Evolutionary conservation across 2,329 filamentous ascomycete genomes (phyloP).

Genomic region (Fusarium humuli): DNA sequence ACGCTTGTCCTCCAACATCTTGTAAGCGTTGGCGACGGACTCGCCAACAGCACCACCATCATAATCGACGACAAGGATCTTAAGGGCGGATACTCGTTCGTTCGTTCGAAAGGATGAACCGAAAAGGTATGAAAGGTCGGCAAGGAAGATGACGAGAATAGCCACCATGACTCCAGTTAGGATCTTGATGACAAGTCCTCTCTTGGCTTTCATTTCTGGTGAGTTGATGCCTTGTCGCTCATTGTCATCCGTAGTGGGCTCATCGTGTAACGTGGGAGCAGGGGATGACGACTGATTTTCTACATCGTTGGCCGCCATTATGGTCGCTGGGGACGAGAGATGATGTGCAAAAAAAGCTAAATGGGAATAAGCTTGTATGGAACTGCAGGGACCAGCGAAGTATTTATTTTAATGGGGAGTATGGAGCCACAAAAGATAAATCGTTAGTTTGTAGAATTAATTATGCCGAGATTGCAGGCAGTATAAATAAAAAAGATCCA

Average conservation of each 20-base stretch:
- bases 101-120: conserved; percentile 47
- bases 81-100: conserved; percentile 41
- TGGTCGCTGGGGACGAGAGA: neutral
- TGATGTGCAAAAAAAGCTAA: neutral
- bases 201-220: conserved; percentile 23
- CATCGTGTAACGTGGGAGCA: conserved; percentile 31
- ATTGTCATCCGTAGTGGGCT: conserved; percentile 1
- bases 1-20: conserved; percentile 43
- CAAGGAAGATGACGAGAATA: conserved; percentile 40
- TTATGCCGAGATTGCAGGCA: neutral
- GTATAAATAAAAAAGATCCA: conserved; percentile 19
- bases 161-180: conserved; percentile 31
- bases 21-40: conserved; percentile 50
- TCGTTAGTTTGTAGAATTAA: neutral
- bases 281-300: conserved; percentile 25
- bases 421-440: neutral
- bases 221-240: conserved; percentile 23
- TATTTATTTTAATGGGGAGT: neutral
- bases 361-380: neutral
- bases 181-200: conserved; percentile 16
- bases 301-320: conserved; percentile 12
- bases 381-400: neutral
- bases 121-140: conserved; percentile 51
- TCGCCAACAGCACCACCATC: conserved; percentile 51
- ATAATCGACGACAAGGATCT: conserved; percentile 49